Conservation (phyloP, 163 green algal genomes). For the Volvox carteri region DNA sequence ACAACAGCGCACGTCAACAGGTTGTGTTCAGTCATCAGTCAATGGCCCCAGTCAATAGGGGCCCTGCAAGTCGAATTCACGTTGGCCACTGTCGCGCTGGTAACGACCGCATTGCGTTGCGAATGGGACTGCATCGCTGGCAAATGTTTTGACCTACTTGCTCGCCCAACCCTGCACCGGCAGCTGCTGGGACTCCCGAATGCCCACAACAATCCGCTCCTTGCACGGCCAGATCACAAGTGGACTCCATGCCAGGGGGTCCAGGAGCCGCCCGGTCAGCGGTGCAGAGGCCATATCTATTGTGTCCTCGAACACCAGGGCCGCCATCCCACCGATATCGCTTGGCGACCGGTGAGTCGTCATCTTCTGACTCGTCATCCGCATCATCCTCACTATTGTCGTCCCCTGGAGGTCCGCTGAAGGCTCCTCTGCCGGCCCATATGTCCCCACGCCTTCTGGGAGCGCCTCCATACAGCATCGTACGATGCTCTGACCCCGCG, state of each 20-base stretch:
- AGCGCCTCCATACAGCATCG: too few relatives aligned
- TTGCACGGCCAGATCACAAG: not conserved
- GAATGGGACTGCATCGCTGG: conserved; percentile 6
- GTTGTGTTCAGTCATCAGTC: too few relatives aligned
- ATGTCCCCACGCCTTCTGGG: not conserved
- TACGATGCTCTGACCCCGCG: too few relatives aligned
- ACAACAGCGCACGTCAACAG: too few relatives aligned
- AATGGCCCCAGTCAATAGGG: too few relatives aligned
- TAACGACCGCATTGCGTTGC: too few relatives aligned
- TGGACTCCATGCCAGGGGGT: not conserved
- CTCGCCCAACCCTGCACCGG: not conserved
- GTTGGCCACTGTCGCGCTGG: too few relatives aligned
- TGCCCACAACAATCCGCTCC: not conserved
- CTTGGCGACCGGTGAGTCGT: not conserved
- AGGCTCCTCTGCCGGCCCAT: not conserved
- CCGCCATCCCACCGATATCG: not conserved
- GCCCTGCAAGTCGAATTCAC: too few relatives aligned
- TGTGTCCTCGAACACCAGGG: conserved; percentile 9
- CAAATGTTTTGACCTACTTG: conserved; percentile 11
- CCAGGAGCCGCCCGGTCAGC: too few relatives aligned
- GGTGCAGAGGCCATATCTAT: too few relatives aligned
- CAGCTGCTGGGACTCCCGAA: not conserved
- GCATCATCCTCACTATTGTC: not conserved
- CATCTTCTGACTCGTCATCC: not conserved
- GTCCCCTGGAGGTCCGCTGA: not conserved